A percentile compares a stretch with the other conserved stretches of the same genome.
phyloP scores from a whole-genome alignment of 2,329 filamentous ascomycete genomes.

The Xylariaceae sp. region DNA sequence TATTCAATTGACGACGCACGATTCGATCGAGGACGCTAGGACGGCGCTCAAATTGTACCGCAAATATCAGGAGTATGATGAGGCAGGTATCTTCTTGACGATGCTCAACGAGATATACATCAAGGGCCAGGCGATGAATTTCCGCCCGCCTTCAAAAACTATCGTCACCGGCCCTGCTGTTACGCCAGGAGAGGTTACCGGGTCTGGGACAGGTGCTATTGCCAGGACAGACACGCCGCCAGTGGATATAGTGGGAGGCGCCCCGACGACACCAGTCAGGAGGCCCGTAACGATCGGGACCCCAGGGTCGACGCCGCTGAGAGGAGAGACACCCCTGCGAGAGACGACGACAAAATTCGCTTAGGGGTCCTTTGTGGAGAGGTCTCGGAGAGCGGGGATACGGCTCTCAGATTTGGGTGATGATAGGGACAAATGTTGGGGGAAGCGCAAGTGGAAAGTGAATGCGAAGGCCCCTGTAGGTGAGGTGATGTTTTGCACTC shows the following conservation, averaged over 20 bases:
- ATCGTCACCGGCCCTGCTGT: slow-evolving; percentile 7
- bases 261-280: slow-evolving; percentile 14
- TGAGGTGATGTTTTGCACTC: too few species aligned
- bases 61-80: slow-evolving; percentile 85
- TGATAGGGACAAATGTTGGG: too few species aligned
- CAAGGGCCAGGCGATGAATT: slow-evolving; percentile 55
- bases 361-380: not conserved
- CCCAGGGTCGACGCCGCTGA: slow-evolving; percentile 14
- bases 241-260: slow-evolving; percentile 12
- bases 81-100: slow-evolving; percentile 75
- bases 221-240: slow-evolving; percentile 25
- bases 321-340: slow-evolving; percentile 1
- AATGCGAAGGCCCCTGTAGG: too few species aligned
- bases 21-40: slow-evolving; percentile 90
- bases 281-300: slow-evolving; percentile 10
- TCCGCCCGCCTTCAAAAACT: slow-evolving; percentile 45
- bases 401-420: too few species aligned
- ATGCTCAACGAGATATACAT: slow-evolving; percentile 86
- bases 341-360: not conserved
- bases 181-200: not conserved
- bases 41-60: slow-evolving; percentile 85
- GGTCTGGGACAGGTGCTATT: slow-evolving; percentile 2
- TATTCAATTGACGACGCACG: slow-evolving; percentile 88
- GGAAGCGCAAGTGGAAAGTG: too few species aligned
- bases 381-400: too few species aligned